Base-by-base conservation (phyloP, 352 stramenopile species). In the Pythium insidiosum region DNA sequence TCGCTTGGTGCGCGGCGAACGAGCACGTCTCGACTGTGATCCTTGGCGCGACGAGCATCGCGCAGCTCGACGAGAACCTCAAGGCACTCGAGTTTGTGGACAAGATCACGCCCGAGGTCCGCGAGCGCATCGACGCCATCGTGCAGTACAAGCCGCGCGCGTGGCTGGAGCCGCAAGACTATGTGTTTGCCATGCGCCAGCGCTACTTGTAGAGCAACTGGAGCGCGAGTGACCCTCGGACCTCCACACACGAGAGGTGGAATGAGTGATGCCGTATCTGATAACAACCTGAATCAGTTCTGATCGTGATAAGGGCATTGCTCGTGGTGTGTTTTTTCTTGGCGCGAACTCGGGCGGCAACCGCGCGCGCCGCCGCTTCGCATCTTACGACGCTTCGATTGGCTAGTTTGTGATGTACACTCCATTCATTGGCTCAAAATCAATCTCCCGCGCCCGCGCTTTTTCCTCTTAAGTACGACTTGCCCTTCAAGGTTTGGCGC, bases 1-100 rank as follows among this genome's bases (percentile, higher is more conserved):
- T 84, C 20, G 72, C 69, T 26, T 84, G 67, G 66, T 58, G 43
- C 36, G 58, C 63, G 3, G 64, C 64, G n/a, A 82, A 83, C 59
- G 13, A 53, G 26, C 72, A 84, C 50, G 69, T 83, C 5, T 73
- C 57, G 10, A 75, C 60, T 0, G 69, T 84, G 2, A 63, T 84
- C 30, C 52, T 75, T 16, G 71, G 71, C 11, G 69, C 70, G n/a
- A 84, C 62, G 26, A 83, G 65, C 34, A 56, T 61, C 12, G 34
- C 42, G 9, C 68, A 83, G 39, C 54, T 83, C 4, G 63, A 80
- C 33, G 66, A 79, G 36, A 80, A 80, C 58, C 43, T 80, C 11
- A 61, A 57, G 37, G 64, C 68, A 3, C 40, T 73, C 26, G 43
- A 63, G 46, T 58, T 73, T 26, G 29, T 66, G 20, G 39, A 55